These are phyloP conservation scores for Globisporangium spiculum DNA, from an alignment of 352 stramenopile species.

Conservation along the genomic window DNA sequence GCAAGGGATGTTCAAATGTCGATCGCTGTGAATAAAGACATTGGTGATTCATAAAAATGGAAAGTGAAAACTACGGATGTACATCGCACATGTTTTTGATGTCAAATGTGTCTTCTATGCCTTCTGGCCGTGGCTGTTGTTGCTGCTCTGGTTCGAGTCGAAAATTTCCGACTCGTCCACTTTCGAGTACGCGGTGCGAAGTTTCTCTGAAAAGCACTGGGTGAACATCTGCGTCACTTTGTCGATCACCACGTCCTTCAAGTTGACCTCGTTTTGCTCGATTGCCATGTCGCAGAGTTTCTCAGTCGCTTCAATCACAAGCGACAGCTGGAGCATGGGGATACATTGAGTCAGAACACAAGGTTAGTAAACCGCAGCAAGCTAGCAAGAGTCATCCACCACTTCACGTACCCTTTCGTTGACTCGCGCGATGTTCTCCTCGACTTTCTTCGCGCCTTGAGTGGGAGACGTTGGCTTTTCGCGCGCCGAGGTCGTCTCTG, in stretches of 20 bases:
- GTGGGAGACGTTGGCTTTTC: constrained; percentile 34
- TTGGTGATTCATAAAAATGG: constrained; percentile 4
- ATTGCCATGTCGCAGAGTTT: constrained; percentile 72
- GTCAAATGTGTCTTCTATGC: neutral
- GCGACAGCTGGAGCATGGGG: constrained; percentile 31
- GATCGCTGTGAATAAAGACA: constrained; percentile 7
- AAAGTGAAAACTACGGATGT: neutral
- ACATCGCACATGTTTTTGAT: neutral
- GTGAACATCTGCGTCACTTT: constrained; percentile 67
- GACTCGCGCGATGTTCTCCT: constrained; percentile 65
- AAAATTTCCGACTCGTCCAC: constrained; percentile 50
- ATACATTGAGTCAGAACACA: neutral
- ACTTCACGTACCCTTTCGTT: constrained; percentile 49
- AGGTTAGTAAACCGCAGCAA: neutral
- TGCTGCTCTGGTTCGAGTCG: constrained; percentile 33
- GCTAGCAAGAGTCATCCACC: neutral
- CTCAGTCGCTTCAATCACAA: constrained; percentile 59
- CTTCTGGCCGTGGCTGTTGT: constrained; percentile 9
- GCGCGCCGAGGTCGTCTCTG: constrained; percentile 33
- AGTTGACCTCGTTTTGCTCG: constrained; percentile 68
- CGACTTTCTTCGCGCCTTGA: constrained; percentile 49
- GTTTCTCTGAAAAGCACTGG: constrained; percentile 74
- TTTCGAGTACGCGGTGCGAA: constrained; percentile 54
- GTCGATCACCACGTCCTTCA: constrained; percentile 71
- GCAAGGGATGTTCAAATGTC: neutral